phyloP scores from a whole-genome alignment of 2,329 filamentous ascomycete genomes.

The Pseudocercospora macadamiae region DNA sequence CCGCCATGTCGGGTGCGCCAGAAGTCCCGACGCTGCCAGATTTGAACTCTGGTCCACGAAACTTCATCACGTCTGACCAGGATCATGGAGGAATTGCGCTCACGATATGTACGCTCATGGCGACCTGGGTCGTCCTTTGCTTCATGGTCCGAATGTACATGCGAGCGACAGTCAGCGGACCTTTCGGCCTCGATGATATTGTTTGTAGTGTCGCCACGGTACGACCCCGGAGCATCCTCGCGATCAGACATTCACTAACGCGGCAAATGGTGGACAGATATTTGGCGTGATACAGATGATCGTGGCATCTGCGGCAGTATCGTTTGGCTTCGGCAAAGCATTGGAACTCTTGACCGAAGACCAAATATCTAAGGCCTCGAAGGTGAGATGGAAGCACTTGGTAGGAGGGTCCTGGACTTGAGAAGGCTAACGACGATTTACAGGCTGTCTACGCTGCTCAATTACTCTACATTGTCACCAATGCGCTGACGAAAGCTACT shows the following conservation, averaged over 20 bases:
- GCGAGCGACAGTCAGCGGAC: conserved; percentile 28
- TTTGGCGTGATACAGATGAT: conserved; percentile 29
- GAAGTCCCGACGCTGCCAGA: conserved; percentile 23
- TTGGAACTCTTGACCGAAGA: conserved; percentile 19
- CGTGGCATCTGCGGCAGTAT: conserved; percentile 26
- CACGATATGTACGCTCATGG: conserved; percentile 30
- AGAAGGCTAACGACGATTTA: not conserved
- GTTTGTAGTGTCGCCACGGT: conserved; percentile 30
- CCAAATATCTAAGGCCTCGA: conserved; percentile 21
- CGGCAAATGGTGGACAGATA: conserved; percentile 12
- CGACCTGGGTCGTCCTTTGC: conserved; percentile 30
- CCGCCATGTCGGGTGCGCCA: conserved; percentile 21
- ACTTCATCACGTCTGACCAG: conserved; percentile 28
- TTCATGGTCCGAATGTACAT: conserved; percentile 31
- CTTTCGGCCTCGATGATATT: conserved; percentile 30
- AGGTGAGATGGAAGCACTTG: conserved; percentile 16
- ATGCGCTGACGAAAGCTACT: conserved; percentile 28
- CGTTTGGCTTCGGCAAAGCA: conserved; percentile 30
- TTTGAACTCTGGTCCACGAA: conserved; percentile 26
- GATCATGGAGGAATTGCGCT: conserved; percentile 32
- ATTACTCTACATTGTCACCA: conserved; percentile 28
- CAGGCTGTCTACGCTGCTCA: conserved; percentile 29
- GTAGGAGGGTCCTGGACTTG: not conserved
- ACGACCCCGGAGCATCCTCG: not conserved
- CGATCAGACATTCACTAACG: not conserved